A percentile compares a stretch with the other conserved stretches of the same genome.
phyloP scores from a whole-genome alignment of 2,329 filamentous ascomycete genomes.

The Tolypocladium sp. region DNA sequence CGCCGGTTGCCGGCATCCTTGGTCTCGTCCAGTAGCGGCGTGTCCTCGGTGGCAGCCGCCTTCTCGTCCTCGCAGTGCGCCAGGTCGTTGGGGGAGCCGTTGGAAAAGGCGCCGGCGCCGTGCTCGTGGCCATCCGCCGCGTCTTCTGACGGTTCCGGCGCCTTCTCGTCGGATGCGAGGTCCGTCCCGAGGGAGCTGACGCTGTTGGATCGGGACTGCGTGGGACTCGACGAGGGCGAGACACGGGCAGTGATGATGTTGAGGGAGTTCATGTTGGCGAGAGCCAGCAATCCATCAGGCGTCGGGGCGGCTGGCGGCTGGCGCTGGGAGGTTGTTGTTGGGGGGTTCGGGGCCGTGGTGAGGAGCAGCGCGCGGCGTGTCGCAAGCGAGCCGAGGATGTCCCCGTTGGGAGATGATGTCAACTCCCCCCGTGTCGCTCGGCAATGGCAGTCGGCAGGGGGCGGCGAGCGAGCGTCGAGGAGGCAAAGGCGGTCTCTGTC shows the following conservation, averaged over 20 bases:
- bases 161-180: constrained; percentile 31
- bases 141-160: constrained; percentile 15
- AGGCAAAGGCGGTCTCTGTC: neutral
- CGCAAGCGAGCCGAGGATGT: neutral
- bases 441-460: neutral
- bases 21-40: constrained; percentile 43
- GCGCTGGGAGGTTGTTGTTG: neutral
- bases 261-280: constrained; percentile 84
- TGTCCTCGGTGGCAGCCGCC: constrained; percentile 46
- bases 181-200: constrained; percentile 42
- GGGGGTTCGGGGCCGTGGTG: neutral
- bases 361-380: neutral
- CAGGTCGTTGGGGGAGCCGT: constrained; percentile 23
- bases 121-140: constrained; percentile 26
- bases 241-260: constrained; percentile 87
- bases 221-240: constrained; percentile 48
- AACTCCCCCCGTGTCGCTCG: neutral
- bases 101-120: constrained; percentile 25
- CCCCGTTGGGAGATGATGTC: neutral
- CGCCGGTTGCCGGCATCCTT: constrained; percentile 25
- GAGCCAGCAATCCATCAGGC: constrained; percentile 45
- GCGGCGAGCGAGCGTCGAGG: neutral
- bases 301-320: neutral
- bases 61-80: constrained; percentile 29
- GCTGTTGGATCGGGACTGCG: constrained; percentile 52